Evolutionary conservation across 2,329 filamentous ascomycete genomes (phyloP), one percentile per base, ranked within the genome.

Genomic region (Apiospora rasikravindrae): DNA sequence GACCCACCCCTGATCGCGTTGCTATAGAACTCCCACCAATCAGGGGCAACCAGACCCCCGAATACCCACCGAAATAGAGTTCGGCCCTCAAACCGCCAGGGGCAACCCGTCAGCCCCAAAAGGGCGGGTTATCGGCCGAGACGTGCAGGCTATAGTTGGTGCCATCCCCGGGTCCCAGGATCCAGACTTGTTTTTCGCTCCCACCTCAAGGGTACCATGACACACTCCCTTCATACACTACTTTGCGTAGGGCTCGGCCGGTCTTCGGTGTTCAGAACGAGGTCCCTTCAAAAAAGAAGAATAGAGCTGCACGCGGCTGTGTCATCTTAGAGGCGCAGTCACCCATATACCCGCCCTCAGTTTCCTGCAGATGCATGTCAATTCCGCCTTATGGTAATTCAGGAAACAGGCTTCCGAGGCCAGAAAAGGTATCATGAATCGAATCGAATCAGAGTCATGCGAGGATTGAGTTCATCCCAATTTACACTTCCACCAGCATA

Each of bases 11-110:
- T 5, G 19, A n/a, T 0, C 33, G 3, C 29, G 3, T 5, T 40
- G 29, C 33, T 64, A 64, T 64, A 64, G 57, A 64, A 40, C 33
- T 64, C 57, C 57, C 57, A 64, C 57, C 57, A 64, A 64, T 64
- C 57, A 64, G 19, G 33, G 33, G 8, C 7, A 24, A 64, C 57
- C 24, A n/a, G n/a, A 11, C 19, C 3, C 3, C 57, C 40, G 57
- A 40, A 29, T 40, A 64, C 33, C 57, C 57, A 40, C 33, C 33
- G 29, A 40, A 64, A 40, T 64, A 64, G 57, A 64, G 57, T 64
- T 64, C 33, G 40, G 10, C 57, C 19, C 57, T 64, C 57, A 64
- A 64, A 64, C 57, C 22, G 29, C 11, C 33, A 64, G 33, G 57
- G 33, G 57, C n/a, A 61, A 61, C 57, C 57, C 13, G 19, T 40